Conservation (phyloP, 106 monocot genomes). For the Agapanthus africanus region DNA sequence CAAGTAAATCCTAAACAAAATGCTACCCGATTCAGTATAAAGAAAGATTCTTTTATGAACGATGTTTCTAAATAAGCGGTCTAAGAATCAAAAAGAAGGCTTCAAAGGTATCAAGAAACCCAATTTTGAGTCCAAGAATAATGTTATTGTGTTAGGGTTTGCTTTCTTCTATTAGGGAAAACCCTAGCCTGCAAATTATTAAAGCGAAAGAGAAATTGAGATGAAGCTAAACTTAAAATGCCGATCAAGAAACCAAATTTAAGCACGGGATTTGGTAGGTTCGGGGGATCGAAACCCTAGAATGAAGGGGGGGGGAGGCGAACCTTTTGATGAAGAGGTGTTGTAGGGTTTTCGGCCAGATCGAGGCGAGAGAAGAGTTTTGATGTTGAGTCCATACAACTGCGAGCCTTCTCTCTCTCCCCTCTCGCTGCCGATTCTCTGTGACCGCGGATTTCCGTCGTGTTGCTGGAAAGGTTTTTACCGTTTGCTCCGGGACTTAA, state of each 20-base stretch:
- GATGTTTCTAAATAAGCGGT: too few relatives aligned
- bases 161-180: too few relatives aligned
- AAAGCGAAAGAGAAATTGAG: too few relatives aligned
- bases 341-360: not conserved
- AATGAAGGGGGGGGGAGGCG: not conserved
- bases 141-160: too few relatives aligned
- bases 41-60: not conserved
- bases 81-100: not conserved
- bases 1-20: not conserved
- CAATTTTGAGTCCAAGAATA: too few relatives aligned
- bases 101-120: not conserved
- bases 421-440: not conserved
- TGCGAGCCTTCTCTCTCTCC: not conserved
- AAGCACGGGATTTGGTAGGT: too few relatives aligned
- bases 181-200: too few relatives aligned
- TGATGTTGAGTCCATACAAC: not conserved
- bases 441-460: too few relatives aligned
- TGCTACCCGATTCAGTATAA: not conserved
- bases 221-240: too few relatives aligned
- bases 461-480: too few relatives aligned
- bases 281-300: not conserved
- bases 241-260: too few relatives aligned
- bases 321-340: not conserved
- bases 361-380: constrained; percentile 8
- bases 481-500: too few relatives aligned